Base-by-base conservation (phyloP, 2,329 filamentous ascomycete genomes). In the Coniochaeta sp. region DNA sequence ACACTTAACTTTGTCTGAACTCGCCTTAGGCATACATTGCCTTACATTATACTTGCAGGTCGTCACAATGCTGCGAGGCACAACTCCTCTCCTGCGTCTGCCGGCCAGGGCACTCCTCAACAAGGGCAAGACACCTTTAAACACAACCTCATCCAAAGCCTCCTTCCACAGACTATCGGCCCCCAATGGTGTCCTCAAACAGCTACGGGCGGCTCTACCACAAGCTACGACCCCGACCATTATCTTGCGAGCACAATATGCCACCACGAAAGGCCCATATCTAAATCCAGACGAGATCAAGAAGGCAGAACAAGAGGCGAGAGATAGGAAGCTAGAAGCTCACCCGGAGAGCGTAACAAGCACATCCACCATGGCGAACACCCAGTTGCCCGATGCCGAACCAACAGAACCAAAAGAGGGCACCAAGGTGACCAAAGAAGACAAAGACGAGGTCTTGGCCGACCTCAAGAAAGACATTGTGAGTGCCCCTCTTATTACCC, bases 271-370 rank as follows among this genome's bases (percentile, higher is more conserved):
- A 56, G 53, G 62, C 52, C 16, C 52, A 47, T 58, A 59, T 61
- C 58, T 58, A 55, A n/a, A n/a, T 61, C 65, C 59, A 66, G 65
- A 51, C 26, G 60, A 65, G 33, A 78, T 80, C 51, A 76, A 87
- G 57, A 69, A 65, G 57, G 69, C 70, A 27, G 85, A 88, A 63
- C 73, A 75, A 45, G 71, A 76, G 56, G 59, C 81, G 8, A 75
- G 67, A 12, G 59, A 82, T 47, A 63, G 80, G 63, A 78, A 78
- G 61, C 68, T 91, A 14, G 63, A 79, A 52, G 62, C 79, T 3
- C 67, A 79, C 26, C 86, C 86, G 0, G 78, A 80, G 33, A 65
- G 71, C 6, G 86, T 91, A 0, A 79, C 83, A 0, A 67, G 68
- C 20, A 42, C 74, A 73, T 38, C 91, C 86, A 1, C 72, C 70